Percentiles rank a stretch among this genome's conserved stretches.
Evolutionary conservation across 2,329 filamentous ascomycete genomes (phyloP).

Genomic region (Penicillium sp.): DNA sequence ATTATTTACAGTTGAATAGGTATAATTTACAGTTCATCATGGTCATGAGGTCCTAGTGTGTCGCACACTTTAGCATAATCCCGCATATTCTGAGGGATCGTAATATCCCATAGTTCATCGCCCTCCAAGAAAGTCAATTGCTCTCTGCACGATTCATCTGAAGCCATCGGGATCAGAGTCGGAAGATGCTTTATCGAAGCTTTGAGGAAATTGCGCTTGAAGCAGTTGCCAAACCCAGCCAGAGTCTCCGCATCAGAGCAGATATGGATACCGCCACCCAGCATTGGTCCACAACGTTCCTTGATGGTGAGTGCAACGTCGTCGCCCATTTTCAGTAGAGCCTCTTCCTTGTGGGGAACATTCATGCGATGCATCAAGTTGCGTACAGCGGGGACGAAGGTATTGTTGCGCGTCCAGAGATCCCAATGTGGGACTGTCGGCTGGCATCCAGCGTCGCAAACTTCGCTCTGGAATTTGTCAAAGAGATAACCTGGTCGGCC

Average conservation of each 20-base stretch:
- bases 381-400: conserved; percentile 38
- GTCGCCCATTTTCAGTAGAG: conserved; percentile 34
- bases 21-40: conserved; percentile 20
- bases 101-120: conserved; percentile 35
- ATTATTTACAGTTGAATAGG: not conserved
- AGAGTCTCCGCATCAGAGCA: conserved; percentile 34
- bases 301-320: conserved; percentile 38
- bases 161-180: conserved; percentile 32
- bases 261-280: conserved; percentile 33
- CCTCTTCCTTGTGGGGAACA: conserved; percentile 31
- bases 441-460: conserved; percentile 35
- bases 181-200: conserved; percentile 32
- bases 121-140: conserved; percentile 32
- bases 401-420: conserved; percentile 39
- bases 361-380: conserved; percentile 33
- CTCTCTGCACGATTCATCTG: conserved; percentile 31
- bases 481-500: conserved; percentile 33
- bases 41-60: conserved; percentile 20
- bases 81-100: conserved; percentile 36
- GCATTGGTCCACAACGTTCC: conserved; percentile 30
- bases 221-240: conserved; percentile 37
- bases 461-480: conserved; percentile 35
- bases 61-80: conserved; percentile 35
- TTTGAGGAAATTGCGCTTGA: conserved; percentile 35
- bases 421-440: conserved; percentile 38